These are phyloP conservation scores for Trichoderma virens DNA, from an alignment of 495 filamentous ascomycete genomes.

Conservation along the genomic window DNA sequence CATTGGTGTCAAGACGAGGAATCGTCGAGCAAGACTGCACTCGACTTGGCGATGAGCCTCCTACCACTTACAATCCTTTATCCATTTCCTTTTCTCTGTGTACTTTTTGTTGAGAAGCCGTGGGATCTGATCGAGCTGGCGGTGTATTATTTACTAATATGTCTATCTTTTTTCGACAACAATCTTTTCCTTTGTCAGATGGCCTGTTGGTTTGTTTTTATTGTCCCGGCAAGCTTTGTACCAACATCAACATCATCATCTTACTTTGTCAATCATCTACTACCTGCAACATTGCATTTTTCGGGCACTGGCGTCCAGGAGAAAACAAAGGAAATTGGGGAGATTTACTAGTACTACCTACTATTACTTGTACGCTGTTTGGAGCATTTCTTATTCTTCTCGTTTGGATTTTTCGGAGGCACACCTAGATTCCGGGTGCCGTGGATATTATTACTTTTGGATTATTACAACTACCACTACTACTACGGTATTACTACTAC, in stretches of 20 bases:
- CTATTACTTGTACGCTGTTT: no score
- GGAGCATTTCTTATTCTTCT: not conserved
- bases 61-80: not conserved
- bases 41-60: conserved; percentile 43
- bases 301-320: no score
- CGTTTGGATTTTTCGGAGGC: not conserved
- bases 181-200: not conserved
- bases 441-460: not conserved
- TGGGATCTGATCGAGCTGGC: not conserved
- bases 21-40: conserved; percentile 40
- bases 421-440: not conserved
- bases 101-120: not conserved
- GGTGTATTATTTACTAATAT: not conserved
- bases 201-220: no score
- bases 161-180: not conserved
- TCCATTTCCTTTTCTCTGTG: not conserved
- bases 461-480: no score
- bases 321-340: no score
- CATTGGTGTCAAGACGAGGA: conserved; percentile 46
- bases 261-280: not conserved
- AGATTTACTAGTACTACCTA: no score
- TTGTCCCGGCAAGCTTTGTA: not conserved
- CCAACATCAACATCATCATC: not conserved
- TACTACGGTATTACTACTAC: not conserved
- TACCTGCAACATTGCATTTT: no score